phyloP scores from a whole-genome alignment of 2,329 filamentous ascomycete genomes.

The Neonectria neomacrospora region DNA sequence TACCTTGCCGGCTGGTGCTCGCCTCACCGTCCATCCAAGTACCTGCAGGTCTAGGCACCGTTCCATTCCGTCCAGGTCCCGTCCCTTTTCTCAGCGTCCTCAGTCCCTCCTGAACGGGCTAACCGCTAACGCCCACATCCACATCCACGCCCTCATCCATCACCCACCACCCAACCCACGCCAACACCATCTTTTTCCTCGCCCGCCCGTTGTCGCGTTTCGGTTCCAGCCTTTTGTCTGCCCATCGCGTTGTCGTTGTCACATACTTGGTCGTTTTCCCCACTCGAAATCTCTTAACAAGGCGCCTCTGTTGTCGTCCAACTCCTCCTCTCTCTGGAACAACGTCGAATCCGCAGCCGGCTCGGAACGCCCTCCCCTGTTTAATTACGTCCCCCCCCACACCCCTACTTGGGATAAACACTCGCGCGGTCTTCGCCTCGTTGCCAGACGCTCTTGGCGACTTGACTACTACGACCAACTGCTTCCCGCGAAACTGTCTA shows the following conservation, averaged over 20 bases:
- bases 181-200: conserved; percentile 18
- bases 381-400: conserved; percentile 45
- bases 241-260: conserved; percentile 4
- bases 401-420: conserved; percentile 44
- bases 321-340: conserved; percentile 38
- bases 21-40: background rate
- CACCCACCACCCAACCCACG: conserved; percentile 2
- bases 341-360: conserved; percentile 36
- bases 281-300: conserved; percentile 17
- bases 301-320: conserved; percentile 16
- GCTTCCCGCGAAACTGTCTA: conserved; percentile 37
- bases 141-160: conserved; percentile 5
- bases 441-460: conserved; percentile 25
- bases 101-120: conserved; percentile 14
- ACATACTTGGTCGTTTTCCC: conserved; percentile 17
- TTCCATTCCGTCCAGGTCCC: background rate
- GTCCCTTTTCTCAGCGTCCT: background rate
- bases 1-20: background rate
- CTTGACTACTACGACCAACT: conserved; percentile 28
- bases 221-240: background rate
- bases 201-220: conserved; percentile 20
- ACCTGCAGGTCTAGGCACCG: conserved; percentile 2
- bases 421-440: conserved; percentile 25
- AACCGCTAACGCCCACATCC: conserved; percentile 16
- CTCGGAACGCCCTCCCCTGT: conserved; percentile 37